Base-by-base conservation (phyloP, 2,329 filamentous ascomycete species). In the Diplodia mutila region DNA sequence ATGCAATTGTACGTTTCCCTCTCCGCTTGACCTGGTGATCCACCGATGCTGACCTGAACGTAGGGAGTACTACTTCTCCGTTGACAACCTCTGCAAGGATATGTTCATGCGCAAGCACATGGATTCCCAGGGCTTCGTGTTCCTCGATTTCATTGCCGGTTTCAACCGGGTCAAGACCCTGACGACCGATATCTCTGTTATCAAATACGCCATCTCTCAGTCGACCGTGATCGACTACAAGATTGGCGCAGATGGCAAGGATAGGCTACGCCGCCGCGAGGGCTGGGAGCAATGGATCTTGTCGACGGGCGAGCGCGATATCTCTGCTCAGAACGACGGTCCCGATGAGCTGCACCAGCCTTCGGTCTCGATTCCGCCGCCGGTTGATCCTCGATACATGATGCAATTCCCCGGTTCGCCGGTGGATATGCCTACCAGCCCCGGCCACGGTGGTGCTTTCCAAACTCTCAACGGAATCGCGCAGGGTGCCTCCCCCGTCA, bases 1-100 rank as follows among this genome's bases (percentile, higher is more conserved):
- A 86, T 83, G 73, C 89, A 90, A 75, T 76, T 87, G 82, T 86
- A 82, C 77, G 83, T 76, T 69, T 11, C 12, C 64, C 63, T 37
- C 14, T 2, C 12, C 16, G n/a, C 18, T 21, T 2, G 16, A 3
- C 18, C 27, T 14, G n/a, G 8, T n/a, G 37, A 23, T n/a, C 27
- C 12, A 11, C 42, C 8, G 9, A 48, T 66, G 14, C 59, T 63
- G 29, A 77, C 80, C 75, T 70, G 51, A 18, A 76, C 71, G 86
- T 75, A 86, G 93, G 46, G 93, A 97, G 75, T 99, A 97, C 82
- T 99, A 99, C 80, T 97, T 99, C 81, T 98, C 94, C 0, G 87
- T 97, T 32, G 92, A 97, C 75, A 99, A 99, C 77, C 85, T 98
- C 61, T 91, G 92, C 85, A 97, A 97, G 80, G 95, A 99, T 75